phyloP scores from a whole-genome alignment of 345 rosid species.

The Salix viminalis region DNA sequence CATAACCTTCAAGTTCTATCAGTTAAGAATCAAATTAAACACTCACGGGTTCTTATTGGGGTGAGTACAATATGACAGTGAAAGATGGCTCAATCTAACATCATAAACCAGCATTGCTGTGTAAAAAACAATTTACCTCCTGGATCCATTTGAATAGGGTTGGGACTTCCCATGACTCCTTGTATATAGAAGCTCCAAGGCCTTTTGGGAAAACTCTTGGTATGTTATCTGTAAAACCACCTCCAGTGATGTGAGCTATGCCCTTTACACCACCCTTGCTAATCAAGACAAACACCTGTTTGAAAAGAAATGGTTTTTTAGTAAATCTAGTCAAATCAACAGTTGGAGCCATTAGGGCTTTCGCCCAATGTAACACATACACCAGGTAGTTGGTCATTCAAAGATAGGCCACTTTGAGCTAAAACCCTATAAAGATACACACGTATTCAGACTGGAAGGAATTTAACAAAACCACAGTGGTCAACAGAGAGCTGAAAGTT shows the following conservation, averaged over 20 bases:
- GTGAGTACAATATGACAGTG: background rate
- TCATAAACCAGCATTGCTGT: background rate
- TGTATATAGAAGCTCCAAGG: slow-evolving; percentile 62
- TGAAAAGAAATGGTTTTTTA: too few species aligned
- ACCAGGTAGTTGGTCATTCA: too few species aligned
- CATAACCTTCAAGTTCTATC: background rate
- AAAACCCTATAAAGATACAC: too few species aligned
- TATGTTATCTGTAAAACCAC: slow-evolving; percentile 84
- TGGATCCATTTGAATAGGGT: slow-evolving; percentile 83
- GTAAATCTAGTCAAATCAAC: too few species aligned
- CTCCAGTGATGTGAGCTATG: too few species aligned
- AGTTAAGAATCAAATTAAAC: background rate
- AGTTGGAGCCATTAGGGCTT: too few species aligned
- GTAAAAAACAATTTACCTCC: slow-evolving; percentile 43
- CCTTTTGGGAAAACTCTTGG: slow-evolving; percentile 82
- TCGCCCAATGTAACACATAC: too few species aligned
- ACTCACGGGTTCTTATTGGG: background rate
- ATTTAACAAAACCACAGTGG: background rate
- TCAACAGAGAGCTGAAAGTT: background rate
- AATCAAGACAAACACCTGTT: too few species aligned
- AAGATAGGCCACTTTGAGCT: too few species aligned
- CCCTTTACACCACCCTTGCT: too few species aligned
- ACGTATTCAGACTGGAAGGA: slow-evolving; percentile 56
- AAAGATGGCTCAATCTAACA: background rate
- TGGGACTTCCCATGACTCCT: slow-evolving; percentile 70